A percentile compares a stretch with the other conserved stretches of the same genome.
Evolutionary conservation across 306 rosid genomes (phyloP).

Genomic region (Vicia faba): DNA sequence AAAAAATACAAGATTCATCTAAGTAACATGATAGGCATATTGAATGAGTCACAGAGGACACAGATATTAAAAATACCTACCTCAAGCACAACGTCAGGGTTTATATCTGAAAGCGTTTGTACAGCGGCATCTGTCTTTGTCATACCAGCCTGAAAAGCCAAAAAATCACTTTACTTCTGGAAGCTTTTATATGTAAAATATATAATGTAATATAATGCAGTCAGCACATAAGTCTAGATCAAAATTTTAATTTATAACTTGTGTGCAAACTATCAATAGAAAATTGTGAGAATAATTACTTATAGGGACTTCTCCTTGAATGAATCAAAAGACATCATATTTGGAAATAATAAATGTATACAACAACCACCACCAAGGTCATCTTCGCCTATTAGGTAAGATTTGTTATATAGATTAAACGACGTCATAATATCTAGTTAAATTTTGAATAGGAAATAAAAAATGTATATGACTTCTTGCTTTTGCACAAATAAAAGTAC

Average conservation of each 20-base stretch:
- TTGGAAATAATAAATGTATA: not conserved
- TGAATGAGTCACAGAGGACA: constrained; percentile 21
- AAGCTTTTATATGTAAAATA: constrained; percentile 24
- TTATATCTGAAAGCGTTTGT: constrained; percentile 91
- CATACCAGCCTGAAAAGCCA: constrained; percentile 73
- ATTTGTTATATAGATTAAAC: constrained; percentile 7
- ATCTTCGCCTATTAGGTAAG: not conserved
- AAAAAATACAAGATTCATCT: constrained; percentile 13
- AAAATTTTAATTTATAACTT: constrained; percentile 19
- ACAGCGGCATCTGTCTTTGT: constrained; percentile 98
- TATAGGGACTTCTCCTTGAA: constrained; percentile 9
- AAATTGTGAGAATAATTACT: too few species aligned
- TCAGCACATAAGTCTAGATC: not conserved
- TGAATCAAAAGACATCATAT: constrained; percentile 7
- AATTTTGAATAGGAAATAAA: constrained; percentile 6
- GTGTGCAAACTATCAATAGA: too few species aligned
- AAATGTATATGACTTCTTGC: not conserved
- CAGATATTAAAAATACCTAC: constrained; percentile 41
- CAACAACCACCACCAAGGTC: not conserved
- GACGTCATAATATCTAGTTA: not conserved
- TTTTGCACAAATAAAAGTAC: not conserved
- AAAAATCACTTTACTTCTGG: constrained; percentile 35
- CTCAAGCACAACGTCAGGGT: constrained; percentile 95
- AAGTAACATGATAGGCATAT: not conserved
- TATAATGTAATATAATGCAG: not conserved